A percentile compares a stretch with the other conserved stretches of the same genome.
phyloP scores from a whole-genome alignment of 2,329 filamentous ascomycete species.

The Claviceps sp. region DNA sequence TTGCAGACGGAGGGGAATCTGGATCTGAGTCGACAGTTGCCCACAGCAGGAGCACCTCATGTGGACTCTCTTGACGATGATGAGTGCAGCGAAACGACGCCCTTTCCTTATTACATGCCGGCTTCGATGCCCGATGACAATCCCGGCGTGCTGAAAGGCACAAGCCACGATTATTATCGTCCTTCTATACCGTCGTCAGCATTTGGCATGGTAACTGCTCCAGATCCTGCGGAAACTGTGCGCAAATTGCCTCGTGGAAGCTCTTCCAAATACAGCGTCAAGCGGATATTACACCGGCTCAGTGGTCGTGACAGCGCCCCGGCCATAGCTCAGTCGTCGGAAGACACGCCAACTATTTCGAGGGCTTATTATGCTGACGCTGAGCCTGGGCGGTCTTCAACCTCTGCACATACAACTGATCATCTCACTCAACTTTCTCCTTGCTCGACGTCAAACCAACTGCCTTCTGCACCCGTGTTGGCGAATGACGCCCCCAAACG shows the following conservation, averaged over 20 bases:
- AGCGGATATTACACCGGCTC: constrained; percentile 22
- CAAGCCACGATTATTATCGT: constrained; percentile 29
- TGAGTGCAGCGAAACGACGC: constrained; percentile 2
- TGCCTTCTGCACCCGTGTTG: constrained; percentile 5
- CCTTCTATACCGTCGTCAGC: constrained; percentile 26
- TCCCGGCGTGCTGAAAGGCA: constrained; percentile 20
- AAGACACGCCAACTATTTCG: constrained; percentile 4
- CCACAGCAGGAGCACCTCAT: not conserved
- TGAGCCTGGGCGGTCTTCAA: constrained; percentile 2
- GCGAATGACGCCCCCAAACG: constrained; percentile 2
- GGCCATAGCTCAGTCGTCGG: constrained; percentile 9
- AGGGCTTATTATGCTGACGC: not conserved
- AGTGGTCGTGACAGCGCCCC: constrained; percentile 18
- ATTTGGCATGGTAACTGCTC: constrained; percentile 24
- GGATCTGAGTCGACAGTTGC: not conserved
- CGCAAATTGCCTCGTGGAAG: constrained; percentile 18
- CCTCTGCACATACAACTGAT: constrained; percentile 12
- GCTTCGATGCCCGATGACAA: constrained; percentile 16
- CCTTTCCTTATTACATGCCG: constrained; percentile 13
- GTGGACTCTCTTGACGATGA: constrained; percentile 5
- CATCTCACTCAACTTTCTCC: constrained; percentile 18
- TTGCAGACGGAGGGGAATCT: not conserved
- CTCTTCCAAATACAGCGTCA: constrained; percentile 23
- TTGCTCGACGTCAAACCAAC: constrained; percentile 3
- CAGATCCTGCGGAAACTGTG: constrained; percentile 6